Base-by-base conservation (phyloP, 331 rosid genomes). In the Quercus lobata region DNA sequence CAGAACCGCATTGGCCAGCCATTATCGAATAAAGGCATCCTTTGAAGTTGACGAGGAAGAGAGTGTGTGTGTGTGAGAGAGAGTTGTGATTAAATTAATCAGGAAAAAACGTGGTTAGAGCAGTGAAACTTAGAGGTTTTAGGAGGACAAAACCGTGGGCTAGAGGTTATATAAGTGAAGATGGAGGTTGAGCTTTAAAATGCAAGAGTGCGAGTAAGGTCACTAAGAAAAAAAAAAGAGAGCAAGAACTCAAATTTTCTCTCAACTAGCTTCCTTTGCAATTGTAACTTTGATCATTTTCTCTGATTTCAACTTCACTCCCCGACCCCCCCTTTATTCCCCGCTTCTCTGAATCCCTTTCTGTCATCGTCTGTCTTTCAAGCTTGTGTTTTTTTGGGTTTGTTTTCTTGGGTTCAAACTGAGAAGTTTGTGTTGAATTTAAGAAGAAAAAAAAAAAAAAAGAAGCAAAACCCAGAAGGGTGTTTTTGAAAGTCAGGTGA, bases 281-380 rank as follows among this genome's bases (percentile, higher is more conserved):
- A 16, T 32, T n/a, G 1, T 41, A 76, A 58, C 57, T 16, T 52
- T 49, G 52, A 58, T 75, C 8, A 29, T 44, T 58, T 70, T 75
- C 68, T 22, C n/a, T 9, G 16, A n/a, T 29, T 72, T 19, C 60
- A 32, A 49, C 5, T 14, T 12, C 46, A 8, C 46, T 57, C 8
- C n/a, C 1, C n/a, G n/a, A n/a, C n/a, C n/a, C 22, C 66, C 32
- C 63, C 68, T 76, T 25, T 22, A 1, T 19, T 7, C 62, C 88
- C 88, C 81, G 32, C 34, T 74, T 83, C 87, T 85, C 65, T 72
- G 71, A 70, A 14, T 83, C 85, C 89, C 79, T 71, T 84, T 85
- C 89, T 83, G 72, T 85, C 82, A 54, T 78, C 81, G 76, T 83
- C 83, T 83, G 83, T 77, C 80, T 66, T 79, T 74, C 78, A 69